Base-by-base conservation (phyloP, 2,329 filamentous ascomycete genomes). In the Microascus cirrosus region DNA sequence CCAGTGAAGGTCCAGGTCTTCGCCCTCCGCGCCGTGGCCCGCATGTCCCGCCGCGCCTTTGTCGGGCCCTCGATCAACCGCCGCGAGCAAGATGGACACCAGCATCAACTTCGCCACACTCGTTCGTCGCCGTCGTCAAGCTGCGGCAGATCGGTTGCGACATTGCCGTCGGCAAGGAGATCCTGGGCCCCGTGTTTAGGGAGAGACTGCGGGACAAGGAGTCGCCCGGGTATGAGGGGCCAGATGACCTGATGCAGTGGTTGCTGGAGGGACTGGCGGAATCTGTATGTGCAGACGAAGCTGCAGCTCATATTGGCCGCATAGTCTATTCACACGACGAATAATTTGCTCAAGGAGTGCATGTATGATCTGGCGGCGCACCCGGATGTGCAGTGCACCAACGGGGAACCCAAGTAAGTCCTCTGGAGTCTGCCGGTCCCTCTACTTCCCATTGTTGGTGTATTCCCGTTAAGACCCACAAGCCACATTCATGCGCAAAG, bases 11-110 rank as follows among this genome's bases (percentile, higher is more conserved):
- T 82, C 62, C 77, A 80, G 42, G 74, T 75, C 0, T 77, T 82
- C 59, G 69, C 79, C 51, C 70, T 83, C 2, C 71, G 77, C 24
- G 71, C 77, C 3, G 70, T 84, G 12, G 76, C 80, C 7, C 75
- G 79, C 1, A 63, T 84, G 24, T 81, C 78, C 28, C 78, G 80
- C 1, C 71, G 75, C 22, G 73, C 77, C 4, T 82, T 83, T 61
- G 74, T 82, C 7, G 80, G 80, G 1, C 63, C 73, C 2, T 67
- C 71, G 15, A 69, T 82, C 58, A 79, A 75, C 62, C 77, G 79
- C 20, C 69, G 76, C 48, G 74, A 80, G 61, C 70, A 74, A 59
- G 80, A 74, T 82, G 69, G 69, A 76, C 54, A 75, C 76, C 22
- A 73, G 72, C 66, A 71, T 79, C 66, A 73, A 77, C 65, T 81